Evolutionary conservation across 805 yeast species (phyloP).

Genomic region (Metschnikowia shivogae): DNA sequence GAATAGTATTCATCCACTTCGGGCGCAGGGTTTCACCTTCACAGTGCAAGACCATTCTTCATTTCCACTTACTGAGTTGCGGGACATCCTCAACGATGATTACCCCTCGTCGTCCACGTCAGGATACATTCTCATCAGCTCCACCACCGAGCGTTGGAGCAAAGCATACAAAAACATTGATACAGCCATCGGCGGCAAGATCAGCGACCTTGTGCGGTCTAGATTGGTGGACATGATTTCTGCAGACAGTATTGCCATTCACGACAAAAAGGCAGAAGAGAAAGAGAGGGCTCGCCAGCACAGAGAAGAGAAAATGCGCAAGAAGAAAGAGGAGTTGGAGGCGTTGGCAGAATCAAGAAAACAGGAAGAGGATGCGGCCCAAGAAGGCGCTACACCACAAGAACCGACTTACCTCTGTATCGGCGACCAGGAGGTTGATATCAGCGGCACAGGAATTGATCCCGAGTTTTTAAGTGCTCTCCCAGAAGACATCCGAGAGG

Average conservation of each 20-base stretch:
- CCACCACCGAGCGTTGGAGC: conserved; percentile 68
- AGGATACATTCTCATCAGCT: conserved; percentile 28
- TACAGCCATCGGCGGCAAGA: background rate
- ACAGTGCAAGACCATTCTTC: conserved; percentile 2
- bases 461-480: conserved; percentile 86
- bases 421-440: conserved; percentile 76
- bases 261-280: conserved; percentile 27
- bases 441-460: conserved; percentile 86
- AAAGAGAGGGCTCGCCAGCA: conserved; percentile 22
- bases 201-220: conserved; percentile 1
- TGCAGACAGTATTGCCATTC: conserved; percentile 43
- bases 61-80: conserved; percentile 24
- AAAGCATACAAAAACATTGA: conserved; percentile 28
- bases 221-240: conserved; percentile 33
- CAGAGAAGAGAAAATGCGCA: conserved; percentile 27
- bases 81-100: conserved; percentile 13
- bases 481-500: conserved; percentile 91
- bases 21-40: background rate
- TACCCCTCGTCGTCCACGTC: conserved; percentile 9
- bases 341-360: conserved; percentile 25
- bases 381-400: conserved; percentile 2
- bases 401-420: conserved; percentile 66
- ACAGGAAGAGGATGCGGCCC: conserved; percentile 10
- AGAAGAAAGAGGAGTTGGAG: conserved; percentile 30
- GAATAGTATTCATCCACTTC: background rate